Evolutionary conservation across 768 basidiomycete genomes (phyloP).

Genomic region (Pisolithus marmoratus): DNA sequence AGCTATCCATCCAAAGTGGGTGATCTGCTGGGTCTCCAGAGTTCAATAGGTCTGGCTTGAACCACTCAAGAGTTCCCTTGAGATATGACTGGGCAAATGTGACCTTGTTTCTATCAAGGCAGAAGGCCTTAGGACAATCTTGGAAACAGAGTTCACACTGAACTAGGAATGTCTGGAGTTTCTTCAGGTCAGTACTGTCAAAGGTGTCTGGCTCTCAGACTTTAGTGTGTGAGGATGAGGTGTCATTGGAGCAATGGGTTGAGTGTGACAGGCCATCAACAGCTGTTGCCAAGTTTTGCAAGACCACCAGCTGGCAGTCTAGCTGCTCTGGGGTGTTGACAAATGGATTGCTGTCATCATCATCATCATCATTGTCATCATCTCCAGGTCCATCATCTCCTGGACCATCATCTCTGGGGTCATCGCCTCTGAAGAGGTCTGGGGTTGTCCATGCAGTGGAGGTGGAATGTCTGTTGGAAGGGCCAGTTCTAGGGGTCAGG

Average conservation of each 20-base stretch:
- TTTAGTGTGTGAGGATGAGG: background rate
- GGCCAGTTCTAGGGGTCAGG: no score
- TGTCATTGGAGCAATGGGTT: background rate
- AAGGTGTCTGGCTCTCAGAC: background rate
- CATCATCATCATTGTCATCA: no score
- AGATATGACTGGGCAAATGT: background rate
- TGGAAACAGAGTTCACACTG: background rate
- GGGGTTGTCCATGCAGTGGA: no score
- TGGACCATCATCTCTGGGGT: no score
- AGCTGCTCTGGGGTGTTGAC: no score
- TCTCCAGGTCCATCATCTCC: no score
- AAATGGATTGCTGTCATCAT: no score
- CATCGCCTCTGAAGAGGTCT: no score
- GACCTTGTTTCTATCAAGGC: background rate
- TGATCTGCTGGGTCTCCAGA: background rate
- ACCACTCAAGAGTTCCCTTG: background rate
- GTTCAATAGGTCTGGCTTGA: background rate
- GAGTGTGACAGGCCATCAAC: no score
- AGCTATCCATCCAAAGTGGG: background rate
- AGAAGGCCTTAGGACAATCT: background rate
- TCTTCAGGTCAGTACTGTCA: background rate
- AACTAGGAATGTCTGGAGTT: background rate
- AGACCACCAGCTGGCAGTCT: no score
- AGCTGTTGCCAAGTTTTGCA: no score
- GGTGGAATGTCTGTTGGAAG: no score